Conservation (phyloP, 495 filamentous ascomycete genomes). For the Hyaloscypha variabilis region DNA sequence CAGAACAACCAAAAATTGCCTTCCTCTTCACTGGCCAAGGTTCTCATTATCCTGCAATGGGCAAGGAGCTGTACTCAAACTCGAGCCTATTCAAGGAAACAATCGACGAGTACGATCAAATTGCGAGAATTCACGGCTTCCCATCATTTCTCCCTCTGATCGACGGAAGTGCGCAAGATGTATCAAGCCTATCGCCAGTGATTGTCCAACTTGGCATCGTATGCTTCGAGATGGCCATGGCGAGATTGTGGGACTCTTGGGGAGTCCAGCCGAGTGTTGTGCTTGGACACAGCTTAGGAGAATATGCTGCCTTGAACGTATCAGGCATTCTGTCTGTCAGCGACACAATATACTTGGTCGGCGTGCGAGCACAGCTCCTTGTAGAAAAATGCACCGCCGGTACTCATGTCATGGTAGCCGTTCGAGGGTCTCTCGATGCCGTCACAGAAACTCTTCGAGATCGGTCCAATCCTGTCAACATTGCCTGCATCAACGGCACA, state of each 20-base stretch:
- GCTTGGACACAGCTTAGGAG: slow-evolving; percentile 83
- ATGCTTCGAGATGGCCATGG: slow-evolving; percentile 84
- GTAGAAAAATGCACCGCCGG: slow-evolving; percentile 44
- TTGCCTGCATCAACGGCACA: slow-evolving; percentile 67
- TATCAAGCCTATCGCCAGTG: slow-evolving; percentile 67
- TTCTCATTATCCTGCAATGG: slow-evolving; percentile 67
- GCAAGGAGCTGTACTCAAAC: slow-evolving; percentile 68
- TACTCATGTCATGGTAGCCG: slow-evolving; percentile 72
- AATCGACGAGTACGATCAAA: slow-evolving; percentile 70
- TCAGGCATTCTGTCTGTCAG: slow-evolving; percentile 78
- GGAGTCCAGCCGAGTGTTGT: slow-evolving; percentile 77
- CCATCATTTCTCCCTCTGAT: slow-evolving; percentile 70
- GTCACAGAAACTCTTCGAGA: slow-evolving; percentile 44
- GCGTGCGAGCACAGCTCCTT: slow-evolving; percentile 74
- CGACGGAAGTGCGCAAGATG: slow-evolving; percentile 58
- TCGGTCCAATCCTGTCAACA: slow-evolving; percentile 35
- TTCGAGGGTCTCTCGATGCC: slow-evolving; percentile 45
- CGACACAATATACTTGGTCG: slow-evolving; percentile 82
- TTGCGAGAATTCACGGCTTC: slow-evolving; percentile 70
- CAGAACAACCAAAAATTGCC: slow-evolving; percentile 46
- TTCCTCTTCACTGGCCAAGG: slow-evolving; percentile 77
- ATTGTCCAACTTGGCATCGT: slow-evolving; percentile 77
- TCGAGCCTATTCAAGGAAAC: slow-evolving; percentile 67
- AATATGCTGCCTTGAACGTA: slow-evolving; percentile 84
- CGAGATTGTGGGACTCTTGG: slow-evolving; percentile 78